Evolutionary conservation across 306 rosid genomes (phyloP).

Genomic region (Pyrus communis): DNA sequence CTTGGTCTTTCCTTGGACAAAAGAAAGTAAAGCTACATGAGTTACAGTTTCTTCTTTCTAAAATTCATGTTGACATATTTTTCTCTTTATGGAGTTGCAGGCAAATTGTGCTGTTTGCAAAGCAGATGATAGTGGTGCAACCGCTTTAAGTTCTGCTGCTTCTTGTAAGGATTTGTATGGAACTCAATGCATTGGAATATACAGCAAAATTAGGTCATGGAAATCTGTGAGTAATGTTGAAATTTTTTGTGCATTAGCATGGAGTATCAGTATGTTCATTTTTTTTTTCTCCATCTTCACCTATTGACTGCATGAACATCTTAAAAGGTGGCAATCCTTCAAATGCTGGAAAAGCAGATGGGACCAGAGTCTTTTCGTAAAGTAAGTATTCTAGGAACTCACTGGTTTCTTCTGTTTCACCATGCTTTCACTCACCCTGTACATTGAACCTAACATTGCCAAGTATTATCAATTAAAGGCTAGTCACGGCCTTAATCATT

Average conservation of each 20-base stretch:
- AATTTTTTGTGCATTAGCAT: neutral
- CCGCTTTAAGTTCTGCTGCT: slow-evolving; percentile 78
- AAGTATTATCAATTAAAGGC: neutral
- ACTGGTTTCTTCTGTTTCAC: neutral
- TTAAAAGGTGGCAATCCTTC: slow-evolving; percentile 83
- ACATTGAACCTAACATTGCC: neutral
- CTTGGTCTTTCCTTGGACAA: neutral
- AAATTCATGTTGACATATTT: neutral
- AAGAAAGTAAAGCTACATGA: neutral
- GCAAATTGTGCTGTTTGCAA: slow-evolving; percentile 91
- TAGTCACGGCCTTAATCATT: neutral
- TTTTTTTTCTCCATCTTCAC: neutral
- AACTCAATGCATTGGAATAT: slow-evolving; percentile 78
- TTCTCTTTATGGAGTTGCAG: slow-evolving; percentile 26
- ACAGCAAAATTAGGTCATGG: slow-evolving; percentile 90
- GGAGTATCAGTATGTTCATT: neutral
- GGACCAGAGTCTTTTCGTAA: slow-evolving; percentile 96
- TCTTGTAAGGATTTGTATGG: slow-evolving; percentile 91
- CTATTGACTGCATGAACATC: neutral
- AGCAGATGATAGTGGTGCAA: slow-evolving; percentile 78
- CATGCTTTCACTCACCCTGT: neutral
- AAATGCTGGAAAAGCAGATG: slow-evolving; percentile 99
- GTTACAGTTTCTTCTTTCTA: neutral
- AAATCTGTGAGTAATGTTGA: slow-evolving; percentile 67
- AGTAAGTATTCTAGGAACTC: slow-evolving; percentile 41